Evolutionary conservation across 768 basidiomycete species (phyloP).

Genomic region (Hebeloma cylindrosporum): DNA sequence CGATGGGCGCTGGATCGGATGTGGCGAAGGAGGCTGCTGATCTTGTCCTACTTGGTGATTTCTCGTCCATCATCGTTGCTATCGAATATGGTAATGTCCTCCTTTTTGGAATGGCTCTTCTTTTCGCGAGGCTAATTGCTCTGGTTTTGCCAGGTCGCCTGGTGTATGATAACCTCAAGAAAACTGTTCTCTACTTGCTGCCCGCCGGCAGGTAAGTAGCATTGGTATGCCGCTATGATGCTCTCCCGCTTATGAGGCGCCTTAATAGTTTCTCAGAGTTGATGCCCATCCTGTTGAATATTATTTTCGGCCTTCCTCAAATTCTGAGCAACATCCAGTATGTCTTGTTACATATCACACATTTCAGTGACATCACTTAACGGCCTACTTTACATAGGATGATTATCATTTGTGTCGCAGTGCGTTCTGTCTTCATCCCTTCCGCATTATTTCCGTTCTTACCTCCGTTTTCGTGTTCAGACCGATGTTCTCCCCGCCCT

Average conservation of each 20-base stretch:
- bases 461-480: conserved; percentile 13
- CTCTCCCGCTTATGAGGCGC: neutral
- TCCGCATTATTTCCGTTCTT: neutral
- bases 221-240: too few relatives aligned
- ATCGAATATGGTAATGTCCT: conserved; percentile 51
- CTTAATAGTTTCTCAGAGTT: conserved; percentile 52
- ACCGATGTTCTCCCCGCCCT: conserved; percentile 60
- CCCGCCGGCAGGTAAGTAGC: conserved; percentile 49
- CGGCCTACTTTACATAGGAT: conserved; percentile 19
- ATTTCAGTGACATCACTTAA: neutral
- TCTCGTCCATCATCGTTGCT: conserved; percentile 62
- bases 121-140: neutral
- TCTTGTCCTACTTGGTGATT: conserved; percentile 63
- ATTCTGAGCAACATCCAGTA: conserved; percentile 40
- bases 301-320: conserved; percentile 36
- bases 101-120: neutral
- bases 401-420: conserved; percentile 52
- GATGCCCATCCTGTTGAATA: conserved; percentile 57
- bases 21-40: conserved; percentile 60
- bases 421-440: conserved; percentile 13
- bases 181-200: conserved; percentile 50
- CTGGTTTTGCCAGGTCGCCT: conserved; percentile 42
- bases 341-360: conserved; percentile 27
- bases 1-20: conserved; percentile 54
- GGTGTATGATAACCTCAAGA: conserved; percentile 64